Evolutionary conservation across 2,329 filamentous ascomycete genomes (phyloP).

Genomic region (Trichoderma koningii): DNA sequence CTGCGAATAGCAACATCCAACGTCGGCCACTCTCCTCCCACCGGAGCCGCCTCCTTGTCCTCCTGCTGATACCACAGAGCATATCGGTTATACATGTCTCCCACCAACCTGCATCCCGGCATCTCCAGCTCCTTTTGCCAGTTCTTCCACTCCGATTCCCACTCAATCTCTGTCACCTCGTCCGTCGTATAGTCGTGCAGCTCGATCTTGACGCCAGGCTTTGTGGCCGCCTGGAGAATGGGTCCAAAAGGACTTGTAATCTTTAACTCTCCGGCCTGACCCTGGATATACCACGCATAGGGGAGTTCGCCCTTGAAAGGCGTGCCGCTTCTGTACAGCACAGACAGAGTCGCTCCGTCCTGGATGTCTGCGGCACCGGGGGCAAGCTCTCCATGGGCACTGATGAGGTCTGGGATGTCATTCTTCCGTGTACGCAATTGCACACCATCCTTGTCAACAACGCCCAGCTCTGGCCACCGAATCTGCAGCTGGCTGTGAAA

Average conservation of each 20-base stretch:
- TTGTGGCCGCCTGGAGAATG: neutral
- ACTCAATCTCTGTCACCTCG: slow-evolving; percentile 1
- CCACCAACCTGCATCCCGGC: slow-evolving; percentile 1
- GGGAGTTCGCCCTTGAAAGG: neutral
- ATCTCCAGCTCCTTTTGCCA: slow-evolving; percentile 3
- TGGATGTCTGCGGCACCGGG: slow-evolving; percentile 12
- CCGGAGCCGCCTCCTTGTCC: neutral
- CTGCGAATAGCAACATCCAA: slow-evolving; percentile 12
- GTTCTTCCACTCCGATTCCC: slow-evolving; percentile 16
- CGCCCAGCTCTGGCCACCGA: slow-evolving; percentile 8
- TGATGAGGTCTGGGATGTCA: slow-evolving; percentile 3
- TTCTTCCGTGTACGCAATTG: neutral
- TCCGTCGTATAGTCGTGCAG: slow-evolving; percentile 5
- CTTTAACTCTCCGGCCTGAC: slow-evolving; percentile 3
- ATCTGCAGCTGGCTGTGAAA: neutral
- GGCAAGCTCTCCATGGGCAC: slow-evolving; percentile 12
- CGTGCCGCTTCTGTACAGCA: neutral
- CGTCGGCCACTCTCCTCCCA: slow-evolving; percentile 10
- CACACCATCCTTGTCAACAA: neutral
- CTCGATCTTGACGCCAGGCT: slow-evolving; percentile 5
- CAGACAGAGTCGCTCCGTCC: neutral
- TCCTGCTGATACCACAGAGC: slow-evolving; percentile 13
- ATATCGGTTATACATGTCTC: slow-evolving; percentile 19
- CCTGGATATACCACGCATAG: slow-evolving; percentile 13
- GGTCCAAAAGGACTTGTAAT: slow-evolving; percentile 6